These are phyloP conservation scores for Aspergillus sp. DNA, from an alignment of 2,329 filamentous ascomycete species.

Conservation along the genomic window DNA sequence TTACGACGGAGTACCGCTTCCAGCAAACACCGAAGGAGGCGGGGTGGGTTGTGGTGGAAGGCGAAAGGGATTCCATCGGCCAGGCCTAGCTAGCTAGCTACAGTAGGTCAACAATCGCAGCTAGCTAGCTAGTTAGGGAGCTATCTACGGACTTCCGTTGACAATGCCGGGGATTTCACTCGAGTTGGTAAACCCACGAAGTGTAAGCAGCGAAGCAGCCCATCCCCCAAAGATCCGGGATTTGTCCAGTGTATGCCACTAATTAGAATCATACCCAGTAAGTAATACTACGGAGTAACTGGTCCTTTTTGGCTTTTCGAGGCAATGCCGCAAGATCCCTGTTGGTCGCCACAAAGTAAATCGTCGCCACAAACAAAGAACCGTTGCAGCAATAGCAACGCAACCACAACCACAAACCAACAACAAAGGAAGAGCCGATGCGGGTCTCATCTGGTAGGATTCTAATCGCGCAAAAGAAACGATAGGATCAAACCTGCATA, in stretches of 20 bases:
- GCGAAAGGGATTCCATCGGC: background rate
- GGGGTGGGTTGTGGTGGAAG: background rate
- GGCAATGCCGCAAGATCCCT: background rate
- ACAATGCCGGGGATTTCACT: background rate
- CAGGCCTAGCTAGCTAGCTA: background rate
- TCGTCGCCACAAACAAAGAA: background rate
- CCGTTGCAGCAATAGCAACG: background rate
- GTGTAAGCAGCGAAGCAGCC: background rate
- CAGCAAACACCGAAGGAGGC: slow-evolving; percentile 1
- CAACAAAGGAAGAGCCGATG: slow-evolving; percentile 2
- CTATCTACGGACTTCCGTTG: background rate
- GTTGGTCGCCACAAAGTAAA: background rate
- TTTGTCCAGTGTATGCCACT: background rate
- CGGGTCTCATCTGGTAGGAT: background rate
- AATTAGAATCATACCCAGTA: no score
- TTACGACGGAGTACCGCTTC: background rate
- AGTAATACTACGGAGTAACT: no score
- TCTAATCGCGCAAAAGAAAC: background rate
- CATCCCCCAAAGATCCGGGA: background rate
- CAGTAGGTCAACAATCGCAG: background rate
- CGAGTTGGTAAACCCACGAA: background rate
- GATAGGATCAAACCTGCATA: background rate
- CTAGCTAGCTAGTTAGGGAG: background rate
- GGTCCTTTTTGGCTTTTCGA: background rate
- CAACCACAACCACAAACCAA: background rate